These are phyloP conservation scores for Cercophora scortea DNA, from an alignment of 495 filamentous ascomycete species.

Conservation along the genomic window DNA sequence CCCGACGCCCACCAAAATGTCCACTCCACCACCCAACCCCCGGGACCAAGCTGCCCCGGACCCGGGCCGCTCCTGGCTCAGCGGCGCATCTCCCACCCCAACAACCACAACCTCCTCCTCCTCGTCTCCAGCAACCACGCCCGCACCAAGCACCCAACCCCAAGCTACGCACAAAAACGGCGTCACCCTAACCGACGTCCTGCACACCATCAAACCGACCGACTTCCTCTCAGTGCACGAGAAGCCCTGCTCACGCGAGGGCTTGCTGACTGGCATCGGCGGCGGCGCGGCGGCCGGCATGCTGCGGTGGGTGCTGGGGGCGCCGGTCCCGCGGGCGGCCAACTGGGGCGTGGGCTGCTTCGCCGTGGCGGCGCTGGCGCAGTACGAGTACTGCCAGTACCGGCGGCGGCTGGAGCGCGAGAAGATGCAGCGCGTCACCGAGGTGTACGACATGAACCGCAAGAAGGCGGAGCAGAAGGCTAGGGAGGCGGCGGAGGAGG, in stretches of 20 bases:
- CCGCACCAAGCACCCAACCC: background rate
- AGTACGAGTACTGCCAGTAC: constrained; percentile 76
- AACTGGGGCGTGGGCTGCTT: constrained; percentile 85
- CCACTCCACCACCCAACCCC: background rate
- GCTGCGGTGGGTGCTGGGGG: constrained; percentile 58
- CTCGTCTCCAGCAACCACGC: background rate
- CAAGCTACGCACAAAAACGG: background rate
- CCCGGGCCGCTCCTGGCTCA: constrained; percentile 6
- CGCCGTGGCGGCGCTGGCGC: constrained; percentile 49
- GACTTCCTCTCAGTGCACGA: constrained; percentile 71
- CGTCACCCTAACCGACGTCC: constrained; percentile 51
- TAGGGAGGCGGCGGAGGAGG: constrained; percentile 36
- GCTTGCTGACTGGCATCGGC: constrained; percentile 73
- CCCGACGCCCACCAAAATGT: background rate
- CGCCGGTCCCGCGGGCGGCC: constrained; percentile 48
- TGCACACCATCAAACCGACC: constrained; percentile 55
- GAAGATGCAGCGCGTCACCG: constrained; percentile 71
- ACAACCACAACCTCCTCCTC: background rate
- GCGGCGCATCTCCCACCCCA: background rate
- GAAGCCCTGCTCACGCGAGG: constrained; percentile 75
- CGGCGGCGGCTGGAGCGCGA: constrained; percentile 61
- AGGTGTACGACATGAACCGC: constrained; percentile 57
- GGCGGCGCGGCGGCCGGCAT: constrained; percentile 67
- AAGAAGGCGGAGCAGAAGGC: constrained; percentile 45
- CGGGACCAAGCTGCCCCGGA: constrained; percentile 2